These are phyloP conservation scores for Lentithecium fluviatile DNA, from an alignment of 495 filamentous ascomycete species.

Conservation along the genomic window DNA sequence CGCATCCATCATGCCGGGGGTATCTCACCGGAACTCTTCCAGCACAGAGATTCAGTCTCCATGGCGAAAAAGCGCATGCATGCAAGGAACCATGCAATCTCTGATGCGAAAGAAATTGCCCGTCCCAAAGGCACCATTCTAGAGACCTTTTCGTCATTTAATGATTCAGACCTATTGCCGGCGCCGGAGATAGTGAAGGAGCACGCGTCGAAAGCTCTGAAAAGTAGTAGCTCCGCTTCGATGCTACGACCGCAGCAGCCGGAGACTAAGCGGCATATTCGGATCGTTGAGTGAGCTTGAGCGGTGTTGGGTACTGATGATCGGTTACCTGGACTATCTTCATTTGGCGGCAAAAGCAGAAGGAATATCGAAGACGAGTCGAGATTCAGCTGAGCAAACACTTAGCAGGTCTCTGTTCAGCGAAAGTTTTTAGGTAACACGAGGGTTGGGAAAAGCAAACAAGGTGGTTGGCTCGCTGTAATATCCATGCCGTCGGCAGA, in stretches of 20 bases:
- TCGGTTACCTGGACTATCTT: too few species aligned
- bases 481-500: too few species aligned
- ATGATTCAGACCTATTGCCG: not conserved
- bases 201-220: not conserved
- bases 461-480: too few species aligned
- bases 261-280: constrained; percentile 12
- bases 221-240: constrained; percentile 2
- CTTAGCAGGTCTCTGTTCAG: too few species aligned
- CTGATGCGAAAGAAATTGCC: constrained; percentile 10
- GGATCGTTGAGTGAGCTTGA: constrained; percentile 7
- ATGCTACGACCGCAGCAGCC: not conserved
- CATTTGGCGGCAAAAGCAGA: too few species aligned
- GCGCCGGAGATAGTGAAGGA: not conserved
- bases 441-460: too few species aligned
- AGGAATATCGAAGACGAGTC: too few species aligned
- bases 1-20: constrained; percentile 24
- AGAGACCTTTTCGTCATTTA: not conserved
- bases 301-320: too few species aligned
- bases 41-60: constrained; percentile 28
- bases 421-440: too few species aligned
- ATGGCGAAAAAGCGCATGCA: constrained; percentile 31
- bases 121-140: not conserved
- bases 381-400: too few species aligned
- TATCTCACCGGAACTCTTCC: constrained; percentile 22
- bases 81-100: constrained; percentile 24